Conservation (phyloP, 805 yeast species). For the Dipodascus geniculatus region DNA sequence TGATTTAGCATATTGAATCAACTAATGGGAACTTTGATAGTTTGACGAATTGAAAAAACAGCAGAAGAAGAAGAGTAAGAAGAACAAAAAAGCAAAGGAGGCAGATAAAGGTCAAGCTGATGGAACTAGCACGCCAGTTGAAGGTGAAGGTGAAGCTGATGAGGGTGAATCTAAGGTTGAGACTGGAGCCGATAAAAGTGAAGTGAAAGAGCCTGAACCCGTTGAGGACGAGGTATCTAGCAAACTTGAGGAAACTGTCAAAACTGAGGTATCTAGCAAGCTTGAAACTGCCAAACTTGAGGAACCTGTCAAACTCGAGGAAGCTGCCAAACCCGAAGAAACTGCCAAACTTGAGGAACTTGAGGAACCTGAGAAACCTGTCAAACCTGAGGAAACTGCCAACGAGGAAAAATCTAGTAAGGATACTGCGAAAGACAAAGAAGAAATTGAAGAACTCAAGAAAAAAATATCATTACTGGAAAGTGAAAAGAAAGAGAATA, state of each 20-base stretch:
- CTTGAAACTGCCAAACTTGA: not conserved
- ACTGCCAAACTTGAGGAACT: too few species aligned
- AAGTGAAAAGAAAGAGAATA: not conserved
- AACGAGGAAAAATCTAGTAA: constrained; percentile 4
- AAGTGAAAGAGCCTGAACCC: too few species aligned
- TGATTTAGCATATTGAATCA: not conserved
- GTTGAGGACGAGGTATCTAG: too few species aligned
- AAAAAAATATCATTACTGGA: constrained; percentile 9
- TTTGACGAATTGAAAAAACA: constrained; percentile 55
- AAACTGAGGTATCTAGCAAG: not conserved
- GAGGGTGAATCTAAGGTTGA: not conserved
- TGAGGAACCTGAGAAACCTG: too few species aligned
- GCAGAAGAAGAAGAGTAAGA: constrained; percentile 42
- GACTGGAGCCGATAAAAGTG: not conserved
- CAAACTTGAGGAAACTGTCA: not conserved
- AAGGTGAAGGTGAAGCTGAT: constrained; percentile 12
- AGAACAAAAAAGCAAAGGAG: constrained; percentile 33
- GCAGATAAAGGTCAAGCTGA: constrained; percentile 14
- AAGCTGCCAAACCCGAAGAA: too few species aligned
- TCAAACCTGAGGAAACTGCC: too few species aligned
- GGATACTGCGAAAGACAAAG: constrained; percentile 9
- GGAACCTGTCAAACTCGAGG: not conserved
- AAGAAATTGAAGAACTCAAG: constrained; percentile 9
- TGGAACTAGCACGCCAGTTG: constrained; percentile 7
- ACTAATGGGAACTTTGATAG: constrained; percentile 15